phyloP scores from a whole-genome alignment of 805 yeast species.

The Priceomyces haplophilus region DNA sequence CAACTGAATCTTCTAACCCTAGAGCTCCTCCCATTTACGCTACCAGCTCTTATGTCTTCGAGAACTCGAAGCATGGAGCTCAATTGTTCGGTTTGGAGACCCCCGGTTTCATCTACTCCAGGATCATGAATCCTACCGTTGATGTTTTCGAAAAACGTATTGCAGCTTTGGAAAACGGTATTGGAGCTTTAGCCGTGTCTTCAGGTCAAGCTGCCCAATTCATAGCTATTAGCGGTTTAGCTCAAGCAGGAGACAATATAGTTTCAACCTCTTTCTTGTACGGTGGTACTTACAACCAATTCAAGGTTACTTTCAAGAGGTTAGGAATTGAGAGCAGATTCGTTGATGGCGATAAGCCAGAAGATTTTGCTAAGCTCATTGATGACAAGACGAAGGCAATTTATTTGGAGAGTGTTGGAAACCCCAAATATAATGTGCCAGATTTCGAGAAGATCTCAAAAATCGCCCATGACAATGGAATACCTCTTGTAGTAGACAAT shows the following conservation, averaged over 20 bases:
- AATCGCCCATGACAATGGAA: conserved; percentile 80
- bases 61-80: conserved; percentile 89
- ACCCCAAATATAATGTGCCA: conserved; percentile 89
- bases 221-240: conserved; percentile 75
- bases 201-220: conserved; percentile 99
- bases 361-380: conserved; percentile 65
- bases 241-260: conserved; percentile 86
- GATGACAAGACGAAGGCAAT: conserved; percentile 88
- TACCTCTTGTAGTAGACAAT: conserved; percentile 91
- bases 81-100: conserved; percentile 80
- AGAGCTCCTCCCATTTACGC: conserved; percentile 95
- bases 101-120: conserved; percentile 83
- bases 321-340: conserved; percentile 84
- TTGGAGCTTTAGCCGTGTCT: conserved; percentile 81
- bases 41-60: conserved; percentile 83
- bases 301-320: conserved; percentile 87
- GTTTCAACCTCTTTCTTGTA: conserved; percentile 82
- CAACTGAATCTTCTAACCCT: conserved; percentile 62
- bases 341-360: conserved; percentile 78
- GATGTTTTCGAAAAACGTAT: conserved; percentile 89
- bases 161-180: conserved; percentile 91
- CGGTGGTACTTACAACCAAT: conserved; percentile 96
- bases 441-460: conserved; percentile 76
- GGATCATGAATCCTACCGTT: conserved; percentile 90
- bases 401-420: conserved; percentile 86